These are phyloP conservation scores for Penicillium olsonii DNA, from an alignment of 2,329 filamentous ascomycete genomes.

Conservation along the genomic window DNA sequence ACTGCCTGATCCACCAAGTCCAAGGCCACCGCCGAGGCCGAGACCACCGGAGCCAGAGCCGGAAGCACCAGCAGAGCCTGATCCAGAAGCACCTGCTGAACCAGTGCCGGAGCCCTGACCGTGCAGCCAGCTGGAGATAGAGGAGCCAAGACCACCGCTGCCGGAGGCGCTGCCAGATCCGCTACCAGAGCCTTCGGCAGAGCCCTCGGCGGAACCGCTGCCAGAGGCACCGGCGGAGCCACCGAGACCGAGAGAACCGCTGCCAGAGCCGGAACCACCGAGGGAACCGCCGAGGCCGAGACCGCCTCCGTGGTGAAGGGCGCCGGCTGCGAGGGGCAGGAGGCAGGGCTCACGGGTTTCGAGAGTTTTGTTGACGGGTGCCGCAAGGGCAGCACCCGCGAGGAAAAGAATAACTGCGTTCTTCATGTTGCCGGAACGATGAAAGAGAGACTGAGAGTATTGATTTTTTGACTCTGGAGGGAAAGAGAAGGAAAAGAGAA, in stretches of 20 bases:
- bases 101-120: background rate
- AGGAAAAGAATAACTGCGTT: slow-evolving; percentile 14
- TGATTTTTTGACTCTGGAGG: slow-evolving; percentile 1
- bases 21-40: background rate
- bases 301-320: background rate
- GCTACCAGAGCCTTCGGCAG: background rate
- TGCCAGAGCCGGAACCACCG: slow-evolving; percentile 6
- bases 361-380: slow-evolving; percentile 13
- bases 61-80: background rate
- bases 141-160: background rate
- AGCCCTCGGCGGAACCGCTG: background rate
- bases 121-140: background rate
- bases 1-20: background rate
- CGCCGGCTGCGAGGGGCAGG: background rate
- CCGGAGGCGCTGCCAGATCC: slow-evolving; percentile 4
- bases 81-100: background rate
- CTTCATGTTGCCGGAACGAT: slow-evolving; percentile 16
- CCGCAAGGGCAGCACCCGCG: slow-evolving; percentile 14
- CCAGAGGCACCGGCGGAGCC: slow-evolving; percentile 4
- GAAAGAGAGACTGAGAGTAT: slow-evolving; percentile 3
- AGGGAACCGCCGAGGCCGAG: background rate
- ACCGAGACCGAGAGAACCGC: background rate
- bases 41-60: slow-evolving; percentile 1
- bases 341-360: slow-evolving; percentile 15
- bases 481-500: background rate